phyloP scores from a whole-genome alignment of 2,329 filamentous ascomycete species.

The Blumeria graminis region DNA sequence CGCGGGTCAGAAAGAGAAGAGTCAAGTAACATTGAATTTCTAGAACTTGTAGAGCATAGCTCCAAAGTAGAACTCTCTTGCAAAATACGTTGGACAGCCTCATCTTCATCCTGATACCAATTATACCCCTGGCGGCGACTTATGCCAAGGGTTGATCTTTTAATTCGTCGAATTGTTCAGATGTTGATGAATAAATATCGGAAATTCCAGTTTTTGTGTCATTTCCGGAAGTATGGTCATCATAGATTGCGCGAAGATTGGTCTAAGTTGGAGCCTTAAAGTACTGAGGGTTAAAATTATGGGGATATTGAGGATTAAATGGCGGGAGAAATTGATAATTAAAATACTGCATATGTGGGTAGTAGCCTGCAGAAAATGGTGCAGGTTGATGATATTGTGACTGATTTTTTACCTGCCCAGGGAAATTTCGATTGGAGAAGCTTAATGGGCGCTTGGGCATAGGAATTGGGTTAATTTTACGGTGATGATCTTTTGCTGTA shows the following conservation, averaged over 20 bases:
- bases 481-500: not conserved
- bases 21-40: not conserved
- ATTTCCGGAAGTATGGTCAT: not conserved
- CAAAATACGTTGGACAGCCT: not conserved
- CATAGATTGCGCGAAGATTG: not conserved
- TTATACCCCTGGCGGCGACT: not conserved
- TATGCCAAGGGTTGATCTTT: not conserved
- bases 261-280: not conserved
- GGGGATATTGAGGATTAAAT: not conserved
- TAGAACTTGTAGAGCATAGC: not conserved
- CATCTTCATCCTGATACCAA: not conserved
- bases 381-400: not conserved
- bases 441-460: not conserved
- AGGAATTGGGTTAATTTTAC: not conserved
- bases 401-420: not conserved
- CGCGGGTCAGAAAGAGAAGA: no score
- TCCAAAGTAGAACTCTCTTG: not conserved
- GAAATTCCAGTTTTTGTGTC: not conserved
- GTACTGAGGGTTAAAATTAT: not conserved
- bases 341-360: not conserved
- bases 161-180: not conserved
- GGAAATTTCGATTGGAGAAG: not conserved
- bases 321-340: not conserved
- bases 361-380: not conserved
- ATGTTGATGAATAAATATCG: not conserved